Percentiles rank a stretch among this genome's conserved stretches.
phyloP scores from a whole-genome alignment of 2,329 filamentous ascomycete genomes.

The Podosphaera aphanis region DNA sequence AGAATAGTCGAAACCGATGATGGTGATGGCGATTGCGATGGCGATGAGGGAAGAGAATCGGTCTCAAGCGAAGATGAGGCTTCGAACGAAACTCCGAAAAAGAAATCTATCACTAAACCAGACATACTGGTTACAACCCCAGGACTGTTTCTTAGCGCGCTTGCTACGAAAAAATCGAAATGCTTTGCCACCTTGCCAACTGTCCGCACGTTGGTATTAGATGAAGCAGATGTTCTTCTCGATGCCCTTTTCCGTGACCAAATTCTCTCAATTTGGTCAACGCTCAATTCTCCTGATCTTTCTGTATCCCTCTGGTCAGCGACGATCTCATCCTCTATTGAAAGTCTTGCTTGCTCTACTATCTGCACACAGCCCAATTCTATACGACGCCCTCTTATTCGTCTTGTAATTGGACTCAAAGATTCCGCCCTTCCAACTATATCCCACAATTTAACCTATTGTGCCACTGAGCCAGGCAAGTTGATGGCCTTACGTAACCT shows the following conservation, averaged over 20 bases:
- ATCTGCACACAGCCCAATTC: conserved; percentile 29
- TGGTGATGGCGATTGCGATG: too few relatives aligned
- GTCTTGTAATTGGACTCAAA: conserved; percentile 86
- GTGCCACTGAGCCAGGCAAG: conserved; percentile 81
- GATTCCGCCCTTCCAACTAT: conserved; percentile 89
- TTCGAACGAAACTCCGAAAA: conserved; percentile 16
- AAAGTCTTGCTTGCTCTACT: conserved; percentile 49
- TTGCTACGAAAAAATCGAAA: conserved; percentile 24
- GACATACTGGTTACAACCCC: conserved; percentile 68
- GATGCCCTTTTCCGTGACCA: conserved; percentile 79
- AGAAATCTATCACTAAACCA: conserved; percentile 16
- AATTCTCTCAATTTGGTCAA: conserved; percentile 62
- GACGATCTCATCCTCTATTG: conserved; percentile 86
- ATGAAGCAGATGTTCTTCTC: conserved; percentile 87
- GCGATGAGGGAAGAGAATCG: conserved; percentile 7
- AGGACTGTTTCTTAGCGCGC: conserved; percentile 50
- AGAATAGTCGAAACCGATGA: conserved; percentile 26
- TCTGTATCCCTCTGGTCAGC: conserved; percentile 78
- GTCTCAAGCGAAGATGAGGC: conserved; percentile 18
- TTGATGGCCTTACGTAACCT: conserved; percentile 77
- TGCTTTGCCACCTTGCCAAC: conserved; percentile 32
- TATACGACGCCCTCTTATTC: conserved; percentile 34
- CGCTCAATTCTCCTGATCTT: conserved; percentile 47
- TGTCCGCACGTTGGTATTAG: conserved; percentile 55
- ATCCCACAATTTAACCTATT: conserved; percentile 69